Evolutionary conservation across 73 alveolate genomes (phyloP).

Genomic region (Stentor roeselii): DNA sequence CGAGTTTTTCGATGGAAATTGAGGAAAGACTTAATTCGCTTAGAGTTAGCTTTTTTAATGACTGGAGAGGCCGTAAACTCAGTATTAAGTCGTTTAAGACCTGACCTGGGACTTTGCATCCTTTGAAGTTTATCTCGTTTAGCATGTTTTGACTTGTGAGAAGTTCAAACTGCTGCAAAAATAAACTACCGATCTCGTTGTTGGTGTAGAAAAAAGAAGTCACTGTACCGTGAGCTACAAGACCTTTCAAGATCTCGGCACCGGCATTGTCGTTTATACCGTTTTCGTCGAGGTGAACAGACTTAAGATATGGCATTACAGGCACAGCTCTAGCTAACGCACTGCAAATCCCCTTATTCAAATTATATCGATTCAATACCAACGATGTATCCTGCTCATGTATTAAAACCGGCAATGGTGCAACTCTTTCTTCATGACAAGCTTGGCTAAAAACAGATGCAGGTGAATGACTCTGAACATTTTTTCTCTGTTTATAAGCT

Average conservation of each 20-base stretch:
- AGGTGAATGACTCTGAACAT: not conserved
- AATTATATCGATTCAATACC: not conserved
- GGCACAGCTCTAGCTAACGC: not conserved
- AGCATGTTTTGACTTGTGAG: not conserved
- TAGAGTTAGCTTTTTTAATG: not conserved
- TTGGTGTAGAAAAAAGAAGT: not conserved
- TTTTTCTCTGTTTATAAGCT: not conserved
- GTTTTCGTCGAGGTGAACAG: not conserved
- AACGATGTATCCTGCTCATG: not conserved
- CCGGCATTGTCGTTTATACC: not conserved
- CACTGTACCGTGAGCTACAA: not conserved
- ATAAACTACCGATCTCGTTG: not conserved
- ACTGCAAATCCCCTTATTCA: not conserved
- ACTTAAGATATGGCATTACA: not conserved
- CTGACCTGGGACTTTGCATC: not conserved
- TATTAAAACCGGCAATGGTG: not conserved
- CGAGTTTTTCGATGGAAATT: not conserved
- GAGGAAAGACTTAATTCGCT: not conserved
- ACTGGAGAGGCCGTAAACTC: not conserved
- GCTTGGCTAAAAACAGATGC: not conserved
- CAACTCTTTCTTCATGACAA: not conserved
- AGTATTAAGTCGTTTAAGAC: not conserved
- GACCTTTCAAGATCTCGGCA: not conserved
- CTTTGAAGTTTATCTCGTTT: constrained; percentile 5
- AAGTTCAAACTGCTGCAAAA: not conserved